Evolutionary conservation across 345 rosid genomes (phyloP), one percentile per base, ranked within the genome.

Genomic region (Sisymbrium altissimum): DNA sequence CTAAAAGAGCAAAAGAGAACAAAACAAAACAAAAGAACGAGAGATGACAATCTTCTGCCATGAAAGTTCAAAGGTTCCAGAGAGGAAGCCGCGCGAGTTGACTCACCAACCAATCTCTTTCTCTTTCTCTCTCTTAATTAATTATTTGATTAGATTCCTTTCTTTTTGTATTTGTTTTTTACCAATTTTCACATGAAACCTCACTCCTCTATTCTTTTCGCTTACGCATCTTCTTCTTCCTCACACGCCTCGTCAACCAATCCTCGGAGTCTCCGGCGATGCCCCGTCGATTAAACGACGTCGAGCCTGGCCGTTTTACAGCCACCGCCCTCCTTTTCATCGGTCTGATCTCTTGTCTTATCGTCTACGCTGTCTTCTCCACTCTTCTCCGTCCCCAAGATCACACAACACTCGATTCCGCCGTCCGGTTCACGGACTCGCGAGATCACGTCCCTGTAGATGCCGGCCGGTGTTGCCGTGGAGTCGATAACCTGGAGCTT

Each of bases 401-500:
- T 50, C 81, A 27, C 8, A 25, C 60, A 63, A 25, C 60, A 63
- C 66, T 45, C 44, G 13, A 58, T 19, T 61, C 76, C 67, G 10
- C n/a, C 32, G 66, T 66, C 17, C 63, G 50, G 36, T 66, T 75
- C 66, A 4, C 45, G 43, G 81, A 59, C 57, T 66, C 56, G 30
- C 61, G 49, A 64, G 27, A 64, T 64, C 64, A 62, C 7, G 54
- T 72, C 11, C 23, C 32, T 5, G 73, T 4, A n/a, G 74, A 55
- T 1, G 56, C 63, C 3, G 83, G 79, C 0, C 84, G 78, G 33
- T 95, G 99, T 61, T 95, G 99, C 68, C 85, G 87, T 60, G 99
- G 98, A 71, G 80, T 90, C 36, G 88, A 90, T 43, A 78, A 87
- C 71, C 65, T 92, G 85, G 99, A 95, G 91, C 83, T 95, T 0